Conservation (phyloP, 768 basidiomycete genomes). For the Mycena polygramma region DNA sequence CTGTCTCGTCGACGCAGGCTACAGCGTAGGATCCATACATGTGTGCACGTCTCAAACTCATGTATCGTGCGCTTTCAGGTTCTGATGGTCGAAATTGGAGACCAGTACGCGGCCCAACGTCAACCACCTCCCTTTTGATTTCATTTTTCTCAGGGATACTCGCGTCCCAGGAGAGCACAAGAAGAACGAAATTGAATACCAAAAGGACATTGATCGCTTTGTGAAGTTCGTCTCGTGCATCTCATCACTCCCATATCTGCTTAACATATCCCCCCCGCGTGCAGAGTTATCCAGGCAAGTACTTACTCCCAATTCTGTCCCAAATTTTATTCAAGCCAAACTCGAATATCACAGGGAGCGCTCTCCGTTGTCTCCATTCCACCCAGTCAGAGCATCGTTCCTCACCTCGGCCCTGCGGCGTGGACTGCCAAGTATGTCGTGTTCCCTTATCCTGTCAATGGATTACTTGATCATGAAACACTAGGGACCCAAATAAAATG, state of each 20-base stretch:
- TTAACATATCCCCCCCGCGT: too few relatives aligned
- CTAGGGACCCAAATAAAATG: too few relatives aligned
- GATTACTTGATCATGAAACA: too few relatives aligned
- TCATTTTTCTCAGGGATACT: slow-evolving; percentile 15
- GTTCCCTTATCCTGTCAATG: too few relatives aligned
- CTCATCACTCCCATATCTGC: too few relatives aligned
- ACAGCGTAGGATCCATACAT: slow-evolving; percentile 14
- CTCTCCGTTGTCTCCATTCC: slow-evolving; percentile 21
- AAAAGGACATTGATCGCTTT: slow-evolving; percentile 51
- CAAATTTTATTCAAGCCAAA: too few relatives aligned
- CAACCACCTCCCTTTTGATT: background rate
- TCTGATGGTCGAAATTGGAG: slow-evolving; percentile 39
- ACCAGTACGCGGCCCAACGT: slow-evolving; percentile 33
- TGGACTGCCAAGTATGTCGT: slow-evolving; percentile 1
- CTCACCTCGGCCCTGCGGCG: slow-evolving; percentile 16
- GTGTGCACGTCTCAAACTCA: slow-evolving; percentile 13
- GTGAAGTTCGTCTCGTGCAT: slow-evolving; percentile 38
- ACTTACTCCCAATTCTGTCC: too few relatives aligned
- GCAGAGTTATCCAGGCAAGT: slow-evolving; percentile 19
- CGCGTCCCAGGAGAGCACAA: slow-evolving; percentile 38
- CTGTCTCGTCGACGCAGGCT: slow-evolving; percentile 38
- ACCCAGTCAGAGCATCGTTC: slow-evolving; percentile 1
- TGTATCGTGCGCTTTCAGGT: slow-evolving; percentile 24
- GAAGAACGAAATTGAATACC: slow-evolving; percentile 50
- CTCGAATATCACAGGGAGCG: slow-evolving; percentile 17